Evolutionary conservation across 2,329 filamentous ascomycete species (phyloP), one percentile per base, ranked within the genome.

Genomic region (Fusarium sp.): DNA sequence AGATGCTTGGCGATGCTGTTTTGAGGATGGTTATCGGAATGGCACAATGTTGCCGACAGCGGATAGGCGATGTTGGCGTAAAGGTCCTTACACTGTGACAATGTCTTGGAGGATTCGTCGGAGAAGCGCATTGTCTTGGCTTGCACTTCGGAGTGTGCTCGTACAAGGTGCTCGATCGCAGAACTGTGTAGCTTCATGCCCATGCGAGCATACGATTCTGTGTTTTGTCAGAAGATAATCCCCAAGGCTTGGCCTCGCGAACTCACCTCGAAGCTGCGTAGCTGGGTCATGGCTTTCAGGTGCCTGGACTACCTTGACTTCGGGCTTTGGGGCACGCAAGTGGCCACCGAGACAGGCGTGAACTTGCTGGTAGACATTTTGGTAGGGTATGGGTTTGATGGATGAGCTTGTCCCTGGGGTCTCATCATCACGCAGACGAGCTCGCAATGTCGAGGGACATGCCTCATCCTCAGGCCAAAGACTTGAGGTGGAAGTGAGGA

Each of bases 21-120:
- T n/a, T 55, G 55, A 1, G 76, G 68, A 10, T 71, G 53, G 1
- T 53, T 63, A 17, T 69, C 52, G 1, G 73, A 71, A 36, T 75
- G 69, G 19, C 78, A 80, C 5, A 78, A 56, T 0, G 79, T 81
- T 2, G 71, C 73, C 1, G 73, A 73, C 2, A 80, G 60, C 1
- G 78, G 78, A n/a, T 72, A 74, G 0, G 69, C 53, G 8, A 80
- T 74, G 58, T 79, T 79, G 28, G 63, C 58, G 44, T 80, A 80
- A 3, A 81, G 55, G 1, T 52, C 36, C 5, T 73, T 58, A 15
- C 70, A 63, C 14, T 68, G 56, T 2, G 65, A 44, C 5, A 76
- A 45, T 2, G 65, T 53, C 0, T 58, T 46, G 1, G 70, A 46
- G 0, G 74, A 73, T 5, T 73, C 55, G 1, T 57, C 36, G 1